A percentile compares a stretch with the other conserved stretches of the same genome.
Evolutionary conservation across 345 rosid genomes (phyloP).

Genomic region (Mercurialis annua): DNA sequence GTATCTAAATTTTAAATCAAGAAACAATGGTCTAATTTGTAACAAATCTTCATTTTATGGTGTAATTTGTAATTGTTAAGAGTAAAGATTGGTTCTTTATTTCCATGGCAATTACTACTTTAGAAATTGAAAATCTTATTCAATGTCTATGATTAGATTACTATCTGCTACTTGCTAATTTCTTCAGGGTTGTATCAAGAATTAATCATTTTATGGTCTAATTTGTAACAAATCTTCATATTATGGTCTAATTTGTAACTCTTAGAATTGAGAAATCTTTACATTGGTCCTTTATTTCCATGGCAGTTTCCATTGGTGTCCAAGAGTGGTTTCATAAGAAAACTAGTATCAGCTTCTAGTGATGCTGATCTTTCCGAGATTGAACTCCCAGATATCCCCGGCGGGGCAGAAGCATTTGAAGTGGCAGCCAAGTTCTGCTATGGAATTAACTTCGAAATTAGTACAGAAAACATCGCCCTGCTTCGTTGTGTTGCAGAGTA

Average conservation of each 20-base stretch:
- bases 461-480: conserved; percentile 68
- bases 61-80: not conserved
- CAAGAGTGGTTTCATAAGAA: conserved; percentile 72
- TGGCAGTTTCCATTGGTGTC: conserved; percentile 82
- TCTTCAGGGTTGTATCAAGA: not conserved
- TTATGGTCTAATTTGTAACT: not conserved
- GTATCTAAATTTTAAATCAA: not conserved
- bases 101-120: not conserved
- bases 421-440: conserved; percentile 88
- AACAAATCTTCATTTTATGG: too few relatives aligned
- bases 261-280: not conserved
- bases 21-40: not conserved
- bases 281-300: not conserved
- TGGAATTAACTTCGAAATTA: conserved; percentile 84
- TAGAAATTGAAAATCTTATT: not conserved
- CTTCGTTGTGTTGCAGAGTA: conserved; percentile 81
- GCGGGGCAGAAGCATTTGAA: conserved; percentile 77
- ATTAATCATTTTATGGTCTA: too few relatives aligned
- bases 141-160: not conserved
- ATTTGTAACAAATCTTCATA: too few relatives aligned
- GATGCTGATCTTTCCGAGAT: conserved; percentile 56
- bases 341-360: conserved; percentile 53
- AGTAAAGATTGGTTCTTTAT: not conserved
- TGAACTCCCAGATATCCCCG: conserved; percentile 57
- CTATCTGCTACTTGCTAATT: not conserved